A percentile compares a stretch with the other conserved stretches of the same genome.
These are phyloP conservation scores for Saccharomycopsis sp. DNA, from an alignment of 805 yeast species.

Conservation along the genomic window DNA sequence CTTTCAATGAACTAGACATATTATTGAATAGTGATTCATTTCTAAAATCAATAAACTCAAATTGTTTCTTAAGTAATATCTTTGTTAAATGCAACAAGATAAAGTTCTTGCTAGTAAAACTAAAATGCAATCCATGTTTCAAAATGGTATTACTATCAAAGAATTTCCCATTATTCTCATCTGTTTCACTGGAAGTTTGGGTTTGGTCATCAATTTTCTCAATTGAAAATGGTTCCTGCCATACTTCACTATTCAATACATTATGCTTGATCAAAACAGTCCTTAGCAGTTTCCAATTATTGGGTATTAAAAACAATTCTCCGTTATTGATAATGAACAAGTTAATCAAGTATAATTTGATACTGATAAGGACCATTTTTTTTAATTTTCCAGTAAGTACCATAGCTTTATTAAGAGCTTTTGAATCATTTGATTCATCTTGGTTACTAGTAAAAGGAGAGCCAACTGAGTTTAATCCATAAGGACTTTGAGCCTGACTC, in stretches of 20 bases:
- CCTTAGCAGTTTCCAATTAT: slow-evolving; percentile 16
- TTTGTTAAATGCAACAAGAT: slow-evolving; percentile 9
- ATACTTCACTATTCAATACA: slow-evolving; percentile 12
- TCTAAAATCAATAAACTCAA: slow-evolving; percentile 14
- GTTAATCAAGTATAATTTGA: slow-evolving; percentile 17
- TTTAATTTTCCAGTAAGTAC: neutral
- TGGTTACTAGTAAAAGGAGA: slow-evolving; percentile 9
- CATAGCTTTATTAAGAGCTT: neutral
- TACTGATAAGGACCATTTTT: slow-evolving; percentile 8
- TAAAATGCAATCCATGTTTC: slow-evolving; percentile 16
- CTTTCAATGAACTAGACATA: slow-evolving; percentile 10
- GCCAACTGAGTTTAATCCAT: slow-evolving; percentile 15
- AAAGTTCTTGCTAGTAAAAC: slow-evolving; percentile 9
- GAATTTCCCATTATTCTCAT: neutral
- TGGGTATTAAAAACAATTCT: slow-evolving; percentile 19
- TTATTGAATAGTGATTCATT: slow-evolving; percentile 16
- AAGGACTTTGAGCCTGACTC: slow-evolving; percentile 11
- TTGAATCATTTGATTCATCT: slow-evolving; percentile 2
- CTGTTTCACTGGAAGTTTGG: neutral
- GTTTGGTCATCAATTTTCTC: too few relatives aligned
- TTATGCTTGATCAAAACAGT: slow-evolving; percentile 14
- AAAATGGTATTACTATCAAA: slow-evolving; percentile 14
- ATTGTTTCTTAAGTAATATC: slow-evolving; percentile 15
- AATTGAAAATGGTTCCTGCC: neutral
- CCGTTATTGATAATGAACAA: slow-evolving; percentile 19